Percentiles rank a stretch among this genome's conserved stretches.
phyloP scores from a whole-genome alignment of 768 basidiomycete species.

The Zangia roseola region DNA sequence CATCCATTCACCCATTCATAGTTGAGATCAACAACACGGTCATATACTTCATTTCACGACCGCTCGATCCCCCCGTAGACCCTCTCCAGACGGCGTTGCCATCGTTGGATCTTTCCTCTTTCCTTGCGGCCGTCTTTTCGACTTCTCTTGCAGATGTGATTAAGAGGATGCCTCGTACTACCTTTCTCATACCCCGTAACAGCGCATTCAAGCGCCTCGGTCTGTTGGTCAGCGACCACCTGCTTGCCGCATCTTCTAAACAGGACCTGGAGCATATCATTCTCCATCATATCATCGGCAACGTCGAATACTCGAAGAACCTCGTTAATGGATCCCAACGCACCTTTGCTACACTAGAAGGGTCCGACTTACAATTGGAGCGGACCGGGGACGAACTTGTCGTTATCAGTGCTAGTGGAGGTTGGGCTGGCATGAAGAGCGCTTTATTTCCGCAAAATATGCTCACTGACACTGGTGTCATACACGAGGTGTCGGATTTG shows the following conservation, averaged over 20 bases:
- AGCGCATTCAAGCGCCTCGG: constrained; percentile 87
- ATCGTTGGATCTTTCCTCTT: constrained; percentile 82
- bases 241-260: constrained; percentile 76
- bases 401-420: constrained; percentile 63
- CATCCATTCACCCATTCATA: constrained; percentile 30
- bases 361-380: constrained; percentile 75
- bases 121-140: constrained; percentile 88
- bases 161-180: constrained; percentile 62
- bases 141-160: constrained; percentile 75
- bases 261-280: constrained; percentile 81
- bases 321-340: constrained; percentile 64
- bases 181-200: constrained; percentile 87
- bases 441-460: constrained; percentile 58
- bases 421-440: constrained; percentile 71
- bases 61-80: constrained; percentile 80
- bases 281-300: constrained; percentile 80
- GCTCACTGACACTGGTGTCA: constrained; percentile 85
- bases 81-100: constrained; percentile 80
- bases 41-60: constrained; percentile 86
- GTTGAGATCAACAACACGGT: constrained; percentile 75
- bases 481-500: constrained; percentile 85
- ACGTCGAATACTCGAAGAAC: constrained; percentile 67
- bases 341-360: constrained; percentile 81
- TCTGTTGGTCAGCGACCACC: constrained; percentile 77
- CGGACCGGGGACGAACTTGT: constrained; percentile 52